Percentiles rank a stretch among this genome's conserved stretches.
Evolutionary conservation across 495 filamentous ascomycete genomes (phyloP).

Genomic region (Parathielavia appendiculata): DNA sequence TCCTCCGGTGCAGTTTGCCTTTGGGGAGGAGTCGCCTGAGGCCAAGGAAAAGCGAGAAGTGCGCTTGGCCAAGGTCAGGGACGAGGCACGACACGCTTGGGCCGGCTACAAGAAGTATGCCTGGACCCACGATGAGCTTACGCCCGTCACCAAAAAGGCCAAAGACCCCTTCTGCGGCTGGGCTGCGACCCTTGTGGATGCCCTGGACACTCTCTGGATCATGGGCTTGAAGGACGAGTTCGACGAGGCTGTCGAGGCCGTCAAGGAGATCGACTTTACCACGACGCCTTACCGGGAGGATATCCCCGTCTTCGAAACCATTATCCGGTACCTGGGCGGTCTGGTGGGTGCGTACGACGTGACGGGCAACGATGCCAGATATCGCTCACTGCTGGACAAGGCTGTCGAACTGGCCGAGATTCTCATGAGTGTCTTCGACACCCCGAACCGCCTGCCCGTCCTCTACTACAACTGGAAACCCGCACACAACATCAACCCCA

Average conservation of each 20-base stretch:
- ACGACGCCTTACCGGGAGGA: conserved; percentile 53
- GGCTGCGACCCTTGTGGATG: conserved; percentile 90
- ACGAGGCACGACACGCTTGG: conserved; percentile 76
- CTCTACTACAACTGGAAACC: conserved; percentile 84
- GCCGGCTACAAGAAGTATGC: conserved; percentile 75
- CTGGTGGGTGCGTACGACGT: conserved; percentile 81
- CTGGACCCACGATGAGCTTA: conserved; percentile 80
- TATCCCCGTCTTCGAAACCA: conserved; percentile 83
- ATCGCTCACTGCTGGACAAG: conserved; percentile 72
- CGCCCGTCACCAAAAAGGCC: conserved; percentile 57
- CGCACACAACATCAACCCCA: conserved; percentile 55
- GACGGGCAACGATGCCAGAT: conserved; percentile 47
- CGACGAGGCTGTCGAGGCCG: conserved; percentile 70
- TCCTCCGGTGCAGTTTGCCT: conserved; percentile 68
- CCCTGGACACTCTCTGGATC: conserved; percentile 93
- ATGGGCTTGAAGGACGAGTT: conserved; percentile 91
- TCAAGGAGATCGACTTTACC: conserved; percentile 85
- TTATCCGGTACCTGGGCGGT: conserved; percentile 82
- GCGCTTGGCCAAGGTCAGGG: conserved; percentile 64
- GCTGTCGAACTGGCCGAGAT: conserved; percentile 84
- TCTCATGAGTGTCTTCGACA: conserved; percentile 89
- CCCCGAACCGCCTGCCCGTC: conserved; percentile 90
- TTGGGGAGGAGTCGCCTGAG: conserved; percentile 56
- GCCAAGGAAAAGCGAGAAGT: conserved; percentile 58
- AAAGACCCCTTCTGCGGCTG: conserved; percentile 85